These are phyloP conservation scores for Polytolypa hystricis DNA, from an alignment of 2,329 filamentous ascomycete species.

Conservation along the genomic window DNA sequence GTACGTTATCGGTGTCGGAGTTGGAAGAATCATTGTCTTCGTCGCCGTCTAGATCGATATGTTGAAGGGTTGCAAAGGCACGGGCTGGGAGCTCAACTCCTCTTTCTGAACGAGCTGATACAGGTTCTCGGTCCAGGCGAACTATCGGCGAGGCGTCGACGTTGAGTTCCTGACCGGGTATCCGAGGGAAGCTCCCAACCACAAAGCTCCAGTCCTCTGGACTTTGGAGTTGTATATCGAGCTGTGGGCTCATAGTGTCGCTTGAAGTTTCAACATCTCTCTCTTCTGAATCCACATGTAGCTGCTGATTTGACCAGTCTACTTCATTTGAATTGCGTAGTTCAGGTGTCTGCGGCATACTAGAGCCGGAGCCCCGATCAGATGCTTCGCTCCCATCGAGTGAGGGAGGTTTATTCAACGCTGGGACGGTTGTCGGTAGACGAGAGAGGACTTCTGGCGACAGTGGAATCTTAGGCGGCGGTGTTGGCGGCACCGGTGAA, in stretches of 20 bases:
- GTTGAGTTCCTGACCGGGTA: constrained; percentile 21
- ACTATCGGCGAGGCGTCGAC: constrained; percentile 11
- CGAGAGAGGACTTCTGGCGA: constrained; percentile 64
- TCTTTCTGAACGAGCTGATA: constrained; percentile 25
- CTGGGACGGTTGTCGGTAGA: constrained; percentile 60
- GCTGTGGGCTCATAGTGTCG: constrained; percentile 18
- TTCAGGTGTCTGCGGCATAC: constrained; percentile 74
- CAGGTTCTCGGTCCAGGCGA: constrained; percentile 5
- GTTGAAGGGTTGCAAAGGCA: constrained; percentile 69
- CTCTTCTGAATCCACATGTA: constrained; percentile 25
- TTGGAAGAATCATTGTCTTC: constrained; percentile 29
- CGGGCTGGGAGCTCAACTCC: constrained; percentile 66
- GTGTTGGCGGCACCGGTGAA: constrained; percentile 37
- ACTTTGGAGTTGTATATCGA: constrained; percentile 30
- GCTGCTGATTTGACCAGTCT: constrained; percentile 45
- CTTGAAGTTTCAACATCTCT: constrained; percentile 17
- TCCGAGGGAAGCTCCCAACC: constrained; percentile 29
- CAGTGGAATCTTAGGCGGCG: constrained; percentile 52
- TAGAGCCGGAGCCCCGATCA: constrained; percentile 73
- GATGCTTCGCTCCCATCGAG: constrained; percentile 81
- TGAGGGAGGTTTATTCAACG: constrained; percentile 71
- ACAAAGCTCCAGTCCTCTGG: constrained; percentile 50
- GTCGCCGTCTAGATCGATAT: constrained; percentile 48
- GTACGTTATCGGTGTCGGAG: constrained; percentile 35
- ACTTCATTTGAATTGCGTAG: constrained; percentile 47